These are phyloP conservation scores for Jasminum sambac DNA, from an alignment of 257 asterid species.

Conservation along the genomic window DNA sequence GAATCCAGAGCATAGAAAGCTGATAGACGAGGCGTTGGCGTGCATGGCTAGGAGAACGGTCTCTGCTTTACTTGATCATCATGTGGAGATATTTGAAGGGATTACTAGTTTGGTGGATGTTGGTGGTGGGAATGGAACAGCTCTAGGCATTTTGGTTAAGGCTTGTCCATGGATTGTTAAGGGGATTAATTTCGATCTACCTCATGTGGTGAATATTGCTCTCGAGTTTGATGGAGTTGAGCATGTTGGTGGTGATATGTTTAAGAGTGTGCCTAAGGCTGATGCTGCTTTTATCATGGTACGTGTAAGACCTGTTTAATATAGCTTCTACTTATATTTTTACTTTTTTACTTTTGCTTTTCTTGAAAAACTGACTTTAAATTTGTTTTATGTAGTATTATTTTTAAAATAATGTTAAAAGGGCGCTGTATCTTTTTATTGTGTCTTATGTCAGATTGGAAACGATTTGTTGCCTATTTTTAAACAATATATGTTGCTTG, in stretches of 20 bases:
- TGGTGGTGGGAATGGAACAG: slow-evolving; percentile 73
- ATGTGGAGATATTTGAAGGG: slow-evolving; percentile 47
- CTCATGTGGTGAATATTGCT: slow-evolving; percentile 51
- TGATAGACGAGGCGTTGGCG: slow-evolving; percentile 55
- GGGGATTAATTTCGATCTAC: slow-evolving; percentile 59
- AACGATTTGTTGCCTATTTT: too few species aligned
- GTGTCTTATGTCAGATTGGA: too few species aligned
- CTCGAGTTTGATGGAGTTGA: slow-evolving; percentile 36
- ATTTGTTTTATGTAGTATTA: too few species aligned
- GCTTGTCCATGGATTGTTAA: slow-evolving; percentile 46
- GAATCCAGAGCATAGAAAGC: slow-evolving; percentile 37
- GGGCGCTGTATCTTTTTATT: too few species aligned
- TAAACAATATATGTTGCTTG: too few species aligned
- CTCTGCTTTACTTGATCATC: slow-evolving; percentile 30
- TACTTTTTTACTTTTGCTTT: too few species aligned
- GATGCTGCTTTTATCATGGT: slow-evolving; percentile 71
- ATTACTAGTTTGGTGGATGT: slow-evolving; percentile 58
- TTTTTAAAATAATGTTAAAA: too few species aligned
- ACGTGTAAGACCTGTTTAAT: not conserved
- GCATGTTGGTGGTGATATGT: slow-evolving; percentile 67
- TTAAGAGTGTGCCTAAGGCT: slow-evolving; percentile 55
- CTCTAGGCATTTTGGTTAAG: slow-evolving; percentile 41
- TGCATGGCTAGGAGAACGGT: slow-evolving; percentile 35
- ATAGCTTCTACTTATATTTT: too few species aligned
- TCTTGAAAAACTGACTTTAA: too few species aligned